phyloP scores from a whole-genome alignment of 306 rosid species.

The Dryas drummondii region DNA sequence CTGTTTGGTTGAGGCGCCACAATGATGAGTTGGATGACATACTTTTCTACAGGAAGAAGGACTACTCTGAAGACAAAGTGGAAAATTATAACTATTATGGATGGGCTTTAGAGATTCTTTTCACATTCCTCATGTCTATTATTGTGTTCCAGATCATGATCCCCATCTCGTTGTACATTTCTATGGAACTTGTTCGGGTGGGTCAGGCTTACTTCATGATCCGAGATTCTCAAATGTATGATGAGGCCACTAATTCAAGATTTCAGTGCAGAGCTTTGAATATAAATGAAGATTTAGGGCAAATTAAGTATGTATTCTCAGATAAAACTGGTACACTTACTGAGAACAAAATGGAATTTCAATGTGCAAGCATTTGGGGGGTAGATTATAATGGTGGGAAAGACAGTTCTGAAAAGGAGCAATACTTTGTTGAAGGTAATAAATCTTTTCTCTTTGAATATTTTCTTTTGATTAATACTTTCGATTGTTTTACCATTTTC shows the following conservation, averaged over 20 bases:
- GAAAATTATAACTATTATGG: conserved; percentile 59
- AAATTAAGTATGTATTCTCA: conserved; percentile 84
- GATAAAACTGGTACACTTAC: conserved; percentile 98
- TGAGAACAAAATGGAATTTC: conserved; percentile 97
- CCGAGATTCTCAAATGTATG: conserved; percentile 70
- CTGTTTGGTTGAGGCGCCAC: conserved; percentile 70
- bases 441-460: not conserved
- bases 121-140: conserved; percentile 90
- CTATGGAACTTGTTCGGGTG: conserved; percentile 93
- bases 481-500: not conserved
- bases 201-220: conserved; percentile 97
- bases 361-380: conserved; percentile 84
- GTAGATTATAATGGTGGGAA: conserved; percentile 58
- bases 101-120: conserved; percentile 71
- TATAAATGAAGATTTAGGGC: conserved; percentile 96
- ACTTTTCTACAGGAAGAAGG: conserved; percentile 69
- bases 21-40: conserved; percentile 42
- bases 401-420: conserved; percentile 36
- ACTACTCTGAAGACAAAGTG: conserved; percentile 28
- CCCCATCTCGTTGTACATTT: conserved; percentile 90
- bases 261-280: conserved; percentile 96
- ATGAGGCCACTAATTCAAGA: conserved; percentile 66
- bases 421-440: conserved; percentile 60
- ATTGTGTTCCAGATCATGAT: conserved; percentile 96
- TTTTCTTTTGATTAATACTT: conserved; percentile 3